phyloP scores from a whole-genome alignment of 805 yeast species.

The Starmerella riodocensis region DNA sequence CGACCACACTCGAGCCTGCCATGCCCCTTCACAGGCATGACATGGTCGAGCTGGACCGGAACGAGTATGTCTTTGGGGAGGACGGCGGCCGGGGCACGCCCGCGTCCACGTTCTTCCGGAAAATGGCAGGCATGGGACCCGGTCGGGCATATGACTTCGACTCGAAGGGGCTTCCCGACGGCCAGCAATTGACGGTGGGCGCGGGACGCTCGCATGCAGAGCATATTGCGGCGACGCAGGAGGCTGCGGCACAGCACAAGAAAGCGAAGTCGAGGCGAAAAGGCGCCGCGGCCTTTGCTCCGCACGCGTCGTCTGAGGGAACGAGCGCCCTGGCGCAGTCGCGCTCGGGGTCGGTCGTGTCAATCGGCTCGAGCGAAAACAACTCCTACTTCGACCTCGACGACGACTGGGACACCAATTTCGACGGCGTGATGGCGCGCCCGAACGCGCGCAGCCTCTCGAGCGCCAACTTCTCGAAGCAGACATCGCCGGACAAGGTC shows the following conservation, averaged over 20 bases:
- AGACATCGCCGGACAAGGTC: slow-evolving; percentile 2
- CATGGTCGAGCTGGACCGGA: slow-evolving; percentile 24
- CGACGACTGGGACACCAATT: slow-evolving; percentile 87
- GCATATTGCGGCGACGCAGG: slow-evolving; percentile 9
- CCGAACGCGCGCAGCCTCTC: slow-evolving; percentile 13
- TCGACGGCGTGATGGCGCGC: slow-evolving; percentile 28
- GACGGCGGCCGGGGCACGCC: slow-evolving; percentile 56
- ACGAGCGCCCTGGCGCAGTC: slow-evolving; percentile 1
- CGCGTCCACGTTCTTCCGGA: slow-evolving; percentile 38
- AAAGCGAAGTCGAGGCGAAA: slow-evolving; percentile 9
- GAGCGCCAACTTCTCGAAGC: slow-evolving; percentile 6
- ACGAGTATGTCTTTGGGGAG: slow-evolving; percentile 53
- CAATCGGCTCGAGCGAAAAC: slow-evolving; percentile 7
- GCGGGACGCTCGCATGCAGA: slow-evolving; percentile 47
- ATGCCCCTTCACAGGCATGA: slow-evolving; percentile 15
- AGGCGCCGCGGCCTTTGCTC: background rate
- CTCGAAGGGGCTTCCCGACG: slow-evolving; percentile 24
- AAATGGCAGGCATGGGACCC: slow-evolving; percentile 23
- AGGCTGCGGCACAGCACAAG: background rate
- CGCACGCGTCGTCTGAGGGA: background rate
- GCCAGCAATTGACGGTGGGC: slow-evolving; percentile 32
- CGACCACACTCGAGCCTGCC: background rate
- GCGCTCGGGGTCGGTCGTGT: slow-evolving; percentile 6
- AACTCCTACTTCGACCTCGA: slow-evolving; percentile 55
- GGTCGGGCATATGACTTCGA: slow-evolving; percentile 5